These are phyloP conservation scores for Bacidia rubella DNA, from an alignment of 495 filamentous ascomycete genomes.

Conservation along the genomic window DNA sequence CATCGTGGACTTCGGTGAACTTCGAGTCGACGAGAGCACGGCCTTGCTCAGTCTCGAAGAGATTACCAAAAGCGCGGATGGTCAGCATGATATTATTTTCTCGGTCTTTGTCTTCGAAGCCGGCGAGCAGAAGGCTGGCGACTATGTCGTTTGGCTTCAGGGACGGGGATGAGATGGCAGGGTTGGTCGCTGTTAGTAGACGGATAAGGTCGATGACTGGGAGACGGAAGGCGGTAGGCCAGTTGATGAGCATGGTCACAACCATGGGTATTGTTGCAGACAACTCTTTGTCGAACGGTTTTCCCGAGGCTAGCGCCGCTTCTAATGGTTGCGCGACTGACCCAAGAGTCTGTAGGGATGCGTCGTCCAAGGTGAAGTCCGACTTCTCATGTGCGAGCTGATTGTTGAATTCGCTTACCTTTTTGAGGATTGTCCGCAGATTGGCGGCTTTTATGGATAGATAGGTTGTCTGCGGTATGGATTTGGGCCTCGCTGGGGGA, in stretches of 20 bases:
- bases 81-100: conserved; percentile 80
- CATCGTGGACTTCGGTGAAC: conserved; percentile 43
- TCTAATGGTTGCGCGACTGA: conserved; percentile 45
- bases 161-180: conserved; percentile 42
- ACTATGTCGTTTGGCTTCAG: conserved; percentile 42
- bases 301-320: conserved; percentile 19
- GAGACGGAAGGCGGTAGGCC: conserved; percentile 66
- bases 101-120: conserved; percentile 38
- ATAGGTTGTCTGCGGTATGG: conserved; percentile 72
- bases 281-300: conserved; percentile 22
- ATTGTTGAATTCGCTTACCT: conserved; percentile 58
- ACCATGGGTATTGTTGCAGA: conserved; percentile 41
- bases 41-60: conserved; percentile 66
- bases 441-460: conserved; percentile 55
- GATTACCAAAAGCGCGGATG: conserved; percentile 67
- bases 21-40: conserved; percentile 42
- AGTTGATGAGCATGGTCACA: conserved; percentile 53
- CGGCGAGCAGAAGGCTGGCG: conserved; percentile 31
- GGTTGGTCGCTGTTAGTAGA: conserved; percentile 52
- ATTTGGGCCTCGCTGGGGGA: conserved; percentile 34
- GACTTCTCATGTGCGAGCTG: conserved; percentile 50
- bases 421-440: conserved; percentile 53
- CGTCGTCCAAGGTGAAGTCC: conserved; percentile 56
- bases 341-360: conserved; percentile 46
- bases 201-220: conserved; percentile 79